Evolutionary conservation across 352 stramenopile genomes (phyloP).

Genomic region (Pythium plurisporium): DNA sequence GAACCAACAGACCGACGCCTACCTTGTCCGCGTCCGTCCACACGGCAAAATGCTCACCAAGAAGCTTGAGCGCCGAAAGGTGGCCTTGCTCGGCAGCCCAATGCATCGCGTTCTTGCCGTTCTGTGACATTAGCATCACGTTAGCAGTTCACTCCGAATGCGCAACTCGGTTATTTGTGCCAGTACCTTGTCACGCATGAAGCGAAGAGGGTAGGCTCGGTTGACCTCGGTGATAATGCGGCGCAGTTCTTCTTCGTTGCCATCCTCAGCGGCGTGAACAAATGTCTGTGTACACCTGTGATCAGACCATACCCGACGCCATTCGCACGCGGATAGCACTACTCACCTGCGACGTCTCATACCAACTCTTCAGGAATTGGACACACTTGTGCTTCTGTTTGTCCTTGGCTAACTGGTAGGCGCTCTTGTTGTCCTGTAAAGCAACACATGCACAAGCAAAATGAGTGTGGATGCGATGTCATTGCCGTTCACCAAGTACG

Average conservation of each 20-base stretch:
- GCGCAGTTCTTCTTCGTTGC: constrained; percentile 71
- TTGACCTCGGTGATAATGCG: constrained; percentile 83
- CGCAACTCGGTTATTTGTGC: not conserved
- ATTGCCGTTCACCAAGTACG: constrained; percentile 5
- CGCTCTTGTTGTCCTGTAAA: constrained; percentile 81
- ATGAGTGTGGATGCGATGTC: not conserved
- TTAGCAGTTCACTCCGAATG: not conserved
- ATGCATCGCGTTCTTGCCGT: constrained; percentile 87
- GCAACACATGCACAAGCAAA: not conserved
- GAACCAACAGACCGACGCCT: not conserved
- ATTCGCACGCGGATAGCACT: not conserved
- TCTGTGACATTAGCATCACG: constrained; percentile 26
- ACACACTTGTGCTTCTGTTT: constrained; percentile 87
- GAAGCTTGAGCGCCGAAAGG: constrained; percentile 71
- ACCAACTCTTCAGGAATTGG: constrained; percentile 85
- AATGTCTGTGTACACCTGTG: constrained; percentile 46
- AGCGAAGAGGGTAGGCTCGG: constrained; percentile 66
- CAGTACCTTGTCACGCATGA: constrained; percentile 78
- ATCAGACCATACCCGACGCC: not conserved
- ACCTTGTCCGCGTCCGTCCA: constrained; percentile 84
- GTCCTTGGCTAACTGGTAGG: constrained; percentile 85
- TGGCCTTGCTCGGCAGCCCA: constrained; percentile 79
- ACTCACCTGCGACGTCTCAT: constrained; percentile 80
- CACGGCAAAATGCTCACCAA: constrained; percentile 68
- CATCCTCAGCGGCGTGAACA: constrained; percentile 76